A percentile compares a stretch with the other conserved stretches of the same genome.
Evolutionary conservation across 1,284 basidiomycete species (phyloP).

Genomic region (Cutaneotrichosporon cavernicola): DNA sequence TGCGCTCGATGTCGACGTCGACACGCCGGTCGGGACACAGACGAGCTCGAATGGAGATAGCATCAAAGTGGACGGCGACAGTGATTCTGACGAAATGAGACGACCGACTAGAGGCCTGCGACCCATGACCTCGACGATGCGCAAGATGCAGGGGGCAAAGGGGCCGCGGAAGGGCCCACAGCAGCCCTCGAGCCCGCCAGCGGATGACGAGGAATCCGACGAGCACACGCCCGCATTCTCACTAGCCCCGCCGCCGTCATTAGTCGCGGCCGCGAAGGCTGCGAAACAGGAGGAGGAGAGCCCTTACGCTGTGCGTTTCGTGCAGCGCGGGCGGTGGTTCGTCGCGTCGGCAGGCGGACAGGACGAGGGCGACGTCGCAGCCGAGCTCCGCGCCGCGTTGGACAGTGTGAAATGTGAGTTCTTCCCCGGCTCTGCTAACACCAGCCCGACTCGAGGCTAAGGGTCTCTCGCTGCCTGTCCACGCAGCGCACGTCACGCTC

Average conservation of each 20-base stretch:
- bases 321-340: constrained; percentile 43
- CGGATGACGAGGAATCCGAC: not conserved
- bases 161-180: not conserved
- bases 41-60: not conserved
- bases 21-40: not conserved
- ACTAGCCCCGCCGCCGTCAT: not conserved
- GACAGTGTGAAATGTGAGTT: constrained; percentile 56
- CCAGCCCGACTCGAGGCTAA: constrained; percentile 59
- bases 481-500: constrained; percentile 77
- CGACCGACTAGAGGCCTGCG: not conserved
- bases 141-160: not conserved
- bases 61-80: not conserved
- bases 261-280: not conserved
- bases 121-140: not conserved
- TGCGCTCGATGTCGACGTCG: not conserved
- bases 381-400: constrained; percentile 39
- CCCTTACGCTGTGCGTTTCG: constrained; percentile 25
- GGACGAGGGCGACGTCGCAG: constrained; percentile 24
- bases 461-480: constrained; percentile 58
- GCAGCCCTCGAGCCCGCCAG: not conserved
- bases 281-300: not conserved
- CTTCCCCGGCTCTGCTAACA: not conserved
- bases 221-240: not conserved
- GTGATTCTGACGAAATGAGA: not conserved
- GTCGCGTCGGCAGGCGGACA: constrained; percentile 32